Evolutionary conservation across 176 grass and related monocot species (phyloP), one percentile per base, ranked within the genome.

Genomic region (Tillandsia leiboldiana): DNA sequence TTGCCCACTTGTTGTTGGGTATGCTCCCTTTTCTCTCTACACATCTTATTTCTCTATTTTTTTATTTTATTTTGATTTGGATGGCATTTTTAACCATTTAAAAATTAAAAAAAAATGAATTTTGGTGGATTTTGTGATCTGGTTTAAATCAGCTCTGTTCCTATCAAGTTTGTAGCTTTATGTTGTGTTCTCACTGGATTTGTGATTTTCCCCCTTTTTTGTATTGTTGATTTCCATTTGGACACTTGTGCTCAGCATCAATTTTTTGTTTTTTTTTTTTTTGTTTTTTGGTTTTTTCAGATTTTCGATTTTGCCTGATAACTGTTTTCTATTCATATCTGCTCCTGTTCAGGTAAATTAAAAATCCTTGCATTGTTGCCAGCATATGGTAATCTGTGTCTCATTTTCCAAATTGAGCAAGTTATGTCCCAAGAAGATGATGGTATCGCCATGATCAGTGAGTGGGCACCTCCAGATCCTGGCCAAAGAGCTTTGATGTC

Each of bases 401-500:
- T 75, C 13, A 29, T 50, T 67, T 23, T 10, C 14, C 51, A 75
- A 63, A 12, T 75, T 49, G 51, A 24, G 14, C 26, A 22, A 12
- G 13, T 28, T 52, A 77, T 68, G 64, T 64, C 51, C 50, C 64
- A 52, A 18, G 26, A 17, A 53, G 65, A 77, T n/a, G 75, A 77
- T 26, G 51, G 64, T 27, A n/a, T 67, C 26, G 11, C 49, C 18
- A 61, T 77, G 75, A 69, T 77, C 29, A 33, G 29, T 15, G 65
- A 69, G 18, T 77, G 65, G 75, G 42, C 17, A 27, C 51, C 20
- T 69, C 33, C 75, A 10, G 69, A 69, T 69, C 65, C 75, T 12
- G 69, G 65, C 29, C 53, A 65, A 49, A 69, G 75, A 18, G 69
- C 75, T 18, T 69, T 77, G n/a, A 68, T 69, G 52, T 62, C 75